These are phyloP conservation scores for Musa beccarii DNA, from an alignment of 176 grass and related monocot genomes.

Conservation along the genomic window DNA sequence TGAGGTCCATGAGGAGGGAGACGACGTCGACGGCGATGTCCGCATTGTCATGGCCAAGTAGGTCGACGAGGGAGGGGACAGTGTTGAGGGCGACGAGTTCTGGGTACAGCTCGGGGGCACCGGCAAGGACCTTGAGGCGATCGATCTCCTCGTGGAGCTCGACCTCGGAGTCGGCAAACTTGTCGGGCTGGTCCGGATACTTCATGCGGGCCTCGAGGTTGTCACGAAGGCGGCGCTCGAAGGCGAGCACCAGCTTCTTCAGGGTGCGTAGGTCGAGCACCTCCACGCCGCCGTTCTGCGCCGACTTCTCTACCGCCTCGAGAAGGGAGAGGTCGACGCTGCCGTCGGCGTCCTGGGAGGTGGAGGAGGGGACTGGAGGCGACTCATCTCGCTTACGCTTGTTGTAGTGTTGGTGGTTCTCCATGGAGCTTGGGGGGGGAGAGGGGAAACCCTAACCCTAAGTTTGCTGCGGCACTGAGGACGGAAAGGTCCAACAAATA, in stretches of 20 bases:
- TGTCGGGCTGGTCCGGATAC: conserved; percentile 65
- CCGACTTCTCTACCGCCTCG: conserved; percentile 26
- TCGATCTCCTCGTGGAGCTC: conserved; percentile 77
- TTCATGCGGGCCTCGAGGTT: conserved; percentile 98
- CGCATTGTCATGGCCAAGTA: conserved; percentile 76
- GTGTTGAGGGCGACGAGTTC: conserved; percentile 62
- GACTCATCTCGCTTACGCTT: conserved; percentile 51
- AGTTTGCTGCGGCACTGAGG: not conserved
- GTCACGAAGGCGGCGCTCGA: conserved; percentile 77
- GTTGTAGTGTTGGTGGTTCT: not conserved
- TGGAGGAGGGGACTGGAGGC: not conserved
- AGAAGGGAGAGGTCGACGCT: conserved; percentile 47
- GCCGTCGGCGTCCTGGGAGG: not conserved
- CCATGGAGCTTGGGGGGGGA: conserved; percentile 1
- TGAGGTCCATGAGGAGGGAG: conserved; percentile 81
- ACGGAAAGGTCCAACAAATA: not conserved
- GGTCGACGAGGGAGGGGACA: conserved; percentile 58
- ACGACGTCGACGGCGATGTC: conserved; percentile 72
- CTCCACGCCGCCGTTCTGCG: conserved; percentile 39
- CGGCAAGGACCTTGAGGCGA: conserved; percentile 67
- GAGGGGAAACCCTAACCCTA: conserved; percentile 15
- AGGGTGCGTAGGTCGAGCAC: conserved; percentile 72
- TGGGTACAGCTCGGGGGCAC: conserved; percentile 76
- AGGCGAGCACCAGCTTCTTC: conserved; percentile 70
- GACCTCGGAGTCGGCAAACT: conserved; percentile 79